Evolutionary conservation across 192 early-diverging fungal species (phyloP), one percentile per base, ranked within the genome.

Genomic region (Allomyces arbusculus): DNA sequence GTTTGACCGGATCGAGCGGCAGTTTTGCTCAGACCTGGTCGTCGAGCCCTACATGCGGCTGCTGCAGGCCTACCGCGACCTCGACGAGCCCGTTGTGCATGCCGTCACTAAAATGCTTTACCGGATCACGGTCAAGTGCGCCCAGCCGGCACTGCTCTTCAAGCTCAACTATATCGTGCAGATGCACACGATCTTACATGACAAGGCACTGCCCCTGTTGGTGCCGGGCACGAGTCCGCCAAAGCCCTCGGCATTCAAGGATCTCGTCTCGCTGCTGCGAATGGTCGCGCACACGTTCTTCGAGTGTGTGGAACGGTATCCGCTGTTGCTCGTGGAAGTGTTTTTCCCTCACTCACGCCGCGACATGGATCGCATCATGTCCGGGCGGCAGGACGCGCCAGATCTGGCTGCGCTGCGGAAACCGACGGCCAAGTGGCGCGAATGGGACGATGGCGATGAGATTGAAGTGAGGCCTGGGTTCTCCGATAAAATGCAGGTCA

Each of bases 91-190:
- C 6, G 12, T n/a, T 3, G 23, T 64, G 11, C 64, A 64, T 40
- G n/a, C n/a, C 19, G 16, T 64, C 4, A 40, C 64, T 19, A 24
- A 40, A 8, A 64, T 64, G 64, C 26, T 64, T 10, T 45, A 64
- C 64, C 64, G 64, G n/a, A 45, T 64, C 64, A 12, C 64, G 6
- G 64, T 64, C 64, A 12, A 23, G 28, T 28, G 28, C 6, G 12
- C 1, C 23, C 14, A 16, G 12, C 19, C 20, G 12, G 64, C 19
- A 6, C 40, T 64, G n/a, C 14, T 64, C 1, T 64, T 64, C 44
- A 23, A 64, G 62, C 62, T 62, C 62, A 23, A 24, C 62, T 58
- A 58, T 16, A 14, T 58, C 0, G 50, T 58, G 16, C 50, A 4
- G 3, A 20, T 58, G 50, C 12, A 62, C 33, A 40, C 33, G 33